A percentile compares a stretch with the other conserved stretches of the same genome.
phyloP scores from a whole-genome alignment of 1,139 yeast genomes.

The Saccharomycopsis phalli region DNA sequence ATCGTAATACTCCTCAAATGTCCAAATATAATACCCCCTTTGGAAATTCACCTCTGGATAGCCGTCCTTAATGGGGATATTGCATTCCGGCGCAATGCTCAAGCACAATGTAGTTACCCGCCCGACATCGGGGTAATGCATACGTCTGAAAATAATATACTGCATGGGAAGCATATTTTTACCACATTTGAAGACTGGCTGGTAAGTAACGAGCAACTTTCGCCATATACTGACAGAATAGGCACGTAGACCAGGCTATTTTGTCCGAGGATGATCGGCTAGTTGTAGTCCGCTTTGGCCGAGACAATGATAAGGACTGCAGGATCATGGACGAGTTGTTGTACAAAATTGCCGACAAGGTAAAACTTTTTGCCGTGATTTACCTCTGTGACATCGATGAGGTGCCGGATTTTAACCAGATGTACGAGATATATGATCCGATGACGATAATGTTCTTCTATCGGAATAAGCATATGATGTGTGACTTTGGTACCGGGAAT shows the following conservation, averaged over 20 bases:
- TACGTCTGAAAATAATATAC: neutral
- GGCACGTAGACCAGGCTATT: slow-evolving; percentile 98
- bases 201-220: slow-evolving; percentile 27
- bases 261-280: slow-evolving; percentile 74
- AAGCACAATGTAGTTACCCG: no score
- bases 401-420: slow-evolving; percentile 85
- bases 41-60: no score
- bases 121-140: no score
- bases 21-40: no score
- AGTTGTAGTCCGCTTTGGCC: slow-evolving; percentile 83
- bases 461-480: slow-evolving; percentile 93
- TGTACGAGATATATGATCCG: slow-evolving; percentile 91
- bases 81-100: no score
- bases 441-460: slow-evolving; percentile 89
- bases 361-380: slow-evolving; percentile 79
- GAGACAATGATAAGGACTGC: slow-evolving; percentile 66
- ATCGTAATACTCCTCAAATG: no score
- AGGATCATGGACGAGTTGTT: slow-evolving; percentile 87
- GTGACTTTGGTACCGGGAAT: slow-evolving; percentile 97
- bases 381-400: slow-evolving; percentile 83
- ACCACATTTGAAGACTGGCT: slow-evolving; percentile 83
- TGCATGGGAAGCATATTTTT: slow-evolving; percentile 78
- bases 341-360: slow-evolving; percentile 70
- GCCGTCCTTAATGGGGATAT: no score
- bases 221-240: slow-evolving; percentile 20